These are phyloP conservation scores for Dothideomycetes sp. DNA, from an alignment of 2,329 filamentous ascomycete species.

Conservation along the genomic window DNA sequence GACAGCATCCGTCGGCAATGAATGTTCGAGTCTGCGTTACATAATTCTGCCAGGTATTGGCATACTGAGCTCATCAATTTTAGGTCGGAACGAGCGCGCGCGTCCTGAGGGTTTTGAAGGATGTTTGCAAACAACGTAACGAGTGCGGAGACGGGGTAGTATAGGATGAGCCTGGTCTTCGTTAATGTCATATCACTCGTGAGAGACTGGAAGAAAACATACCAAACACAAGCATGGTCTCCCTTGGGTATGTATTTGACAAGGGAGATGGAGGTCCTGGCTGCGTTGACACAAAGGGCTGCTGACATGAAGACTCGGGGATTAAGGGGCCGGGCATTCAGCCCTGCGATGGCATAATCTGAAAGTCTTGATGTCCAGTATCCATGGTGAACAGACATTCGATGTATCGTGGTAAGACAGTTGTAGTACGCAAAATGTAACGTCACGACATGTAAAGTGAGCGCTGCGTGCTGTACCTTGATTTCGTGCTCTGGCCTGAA, in stretches of 20 bases:
- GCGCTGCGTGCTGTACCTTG: slow-evolving; percentile 77
- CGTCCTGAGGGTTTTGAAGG: slow-evolving; percentile 85
- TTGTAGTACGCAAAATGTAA: slow-evolving; percentile 98
- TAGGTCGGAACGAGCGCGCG: slow-evolving; percentile 76
- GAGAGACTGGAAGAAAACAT: not conserved
- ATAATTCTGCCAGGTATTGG: slow-evolving; percentile 78
- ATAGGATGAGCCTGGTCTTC: slow-evolving; percentile 63
- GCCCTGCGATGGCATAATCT: slow-evolving; percentile 87
- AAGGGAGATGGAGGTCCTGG: slow-evolving; percentile 81
- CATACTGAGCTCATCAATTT: slow-evolving; percentile 89
- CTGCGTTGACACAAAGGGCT: slow-evolving; percentile 82
- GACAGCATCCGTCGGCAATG: slow-evolving; percentile 89
- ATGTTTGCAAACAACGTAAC: slow-evolving; percentile 96
- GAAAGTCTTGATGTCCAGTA: slow-evolving; percentile 95
- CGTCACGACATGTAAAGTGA: slow-evolving; percentile 91
- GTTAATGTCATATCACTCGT: not conserved
- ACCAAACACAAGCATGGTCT: slow-evolving; percentile 93
- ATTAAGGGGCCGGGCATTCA: slow-evolving; percentile 84
- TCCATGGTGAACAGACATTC: slow-evolving; percentile 95
- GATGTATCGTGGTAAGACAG: slow-evolving; percentile 91
- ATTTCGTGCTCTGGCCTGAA: slow-evolving; percentile 98
- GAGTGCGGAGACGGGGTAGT: slow-evolving; percentile 90
- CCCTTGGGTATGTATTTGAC: slow-evolving; percentile 95
- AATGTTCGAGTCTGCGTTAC: slow-evolving; percentile 63
- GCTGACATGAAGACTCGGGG: slow-evolving; percentile 91